Evolutionary conservation across 306 rosid species (phyloP), one percentile per base, ranked within the genome.

Genomic region (Coriaria nepalensis): DNA sequence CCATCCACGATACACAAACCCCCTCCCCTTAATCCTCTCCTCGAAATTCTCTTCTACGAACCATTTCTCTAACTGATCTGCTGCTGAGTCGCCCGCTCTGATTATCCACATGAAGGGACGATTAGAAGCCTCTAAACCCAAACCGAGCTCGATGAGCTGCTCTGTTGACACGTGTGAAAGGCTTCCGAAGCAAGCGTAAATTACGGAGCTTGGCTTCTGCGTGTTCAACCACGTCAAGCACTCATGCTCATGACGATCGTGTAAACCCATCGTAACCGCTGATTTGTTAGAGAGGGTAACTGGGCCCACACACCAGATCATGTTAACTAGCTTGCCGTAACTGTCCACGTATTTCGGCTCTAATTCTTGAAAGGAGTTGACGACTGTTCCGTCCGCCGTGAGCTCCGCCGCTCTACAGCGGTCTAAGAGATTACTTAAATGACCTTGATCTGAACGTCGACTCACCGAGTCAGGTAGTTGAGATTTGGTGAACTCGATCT

Each of bases 171-270:
- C 41, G n/a, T 67, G 59, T 6, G 64, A 67, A 0, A 73, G 13
- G 37, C 68, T 73, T 42, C 78, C 74, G 9, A 85, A 36, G 47
- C 80, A 81, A 8, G 55, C 87, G 55, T 81, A 73, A 6, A 85
- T 32, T 6, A 81, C 82, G 14, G 60, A 66, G 10, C 5, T n/a
- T 14, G 68, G 42, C 2, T 69, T 51, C 14, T 46, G 58, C 10
- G 14, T 54, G 15, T 81, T 77, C 35, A 85, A 82, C 95, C 93
- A 73, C 4, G 53, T 38, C 49, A 55, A 34, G 47, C 60, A 53
- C 6, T 50, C 33, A 4, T 55, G 5, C 29, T 66, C 73, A 13
- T 73, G 29, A 20, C 3, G 29, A 20, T 20, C 29, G 29, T 1
- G 29, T 20, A n/a, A n/a, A 3, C 29, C 3, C 3, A 20, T 20